phyloP scores from a whole-genome alignment of 495 filamentous ascomycete genomes.

The Margaritispora aquatica region DNA sequence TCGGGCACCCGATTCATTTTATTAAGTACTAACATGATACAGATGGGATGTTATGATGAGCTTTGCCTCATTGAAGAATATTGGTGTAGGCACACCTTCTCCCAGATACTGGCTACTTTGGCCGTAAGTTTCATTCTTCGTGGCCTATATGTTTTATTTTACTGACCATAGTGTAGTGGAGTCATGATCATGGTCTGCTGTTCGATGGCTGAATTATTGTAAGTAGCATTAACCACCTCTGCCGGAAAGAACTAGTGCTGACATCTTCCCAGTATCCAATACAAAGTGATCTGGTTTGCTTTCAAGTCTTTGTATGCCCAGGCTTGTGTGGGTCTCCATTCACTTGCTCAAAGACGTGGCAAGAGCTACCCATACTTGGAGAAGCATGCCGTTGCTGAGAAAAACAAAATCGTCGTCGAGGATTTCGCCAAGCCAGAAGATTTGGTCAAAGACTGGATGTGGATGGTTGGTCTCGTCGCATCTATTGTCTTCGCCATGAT shows the following conservation, averaged over 20 bases:
- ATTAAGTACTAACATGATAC: not conserved
- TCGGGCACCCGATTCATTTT: not conserved
- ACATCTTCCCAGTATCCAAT: too few relatives aligned
- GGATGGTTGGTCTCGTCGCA: conserved; percentile 45
- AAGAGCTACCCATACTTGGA: conserved; percentile 42
- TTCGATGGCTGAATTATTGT: conserved; percentile 55
- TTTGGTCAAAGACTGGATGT: conserved; percentile 58
- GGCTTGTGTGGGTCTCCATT: conserved; percentile 36
- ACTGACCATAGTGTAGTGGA: not conserved
- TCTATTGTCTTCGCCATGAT: conserved; percentile 48
- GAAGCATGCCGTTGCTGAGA: conserved; percentile 27
- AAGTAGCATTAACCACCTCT: too few relatives aligned
- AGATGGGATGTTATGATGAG: conserved; percentile 40
- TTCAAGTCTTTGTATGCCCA: conserved; percentile 44
- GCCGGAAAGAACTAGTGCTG: too few relatives aligned
- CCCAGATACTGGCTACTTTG: not conserved
- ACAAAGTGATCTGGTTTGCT: conserved; percentile 50
- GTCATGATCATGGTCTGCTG: conserved; percentile 59
- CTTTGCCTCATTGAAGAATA: conserved; percentile 41
- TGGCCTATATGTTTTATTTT: not conserved
- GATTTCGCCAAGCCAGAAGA: conserved; percentile 48
- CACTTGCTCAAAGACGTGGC: conserved; percentile 30
- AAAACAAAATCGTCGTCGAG: conserved; percentile 33
- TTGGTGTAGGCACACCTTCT: not conserved
- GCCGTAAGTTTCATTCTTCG: not conserved